Evolutionary conservation across 495 filamentous ascomycete species (phyloP), one percentile per base, ranked within the genome.

Genomic region (Astrothelium macrocarpum): DNA sequence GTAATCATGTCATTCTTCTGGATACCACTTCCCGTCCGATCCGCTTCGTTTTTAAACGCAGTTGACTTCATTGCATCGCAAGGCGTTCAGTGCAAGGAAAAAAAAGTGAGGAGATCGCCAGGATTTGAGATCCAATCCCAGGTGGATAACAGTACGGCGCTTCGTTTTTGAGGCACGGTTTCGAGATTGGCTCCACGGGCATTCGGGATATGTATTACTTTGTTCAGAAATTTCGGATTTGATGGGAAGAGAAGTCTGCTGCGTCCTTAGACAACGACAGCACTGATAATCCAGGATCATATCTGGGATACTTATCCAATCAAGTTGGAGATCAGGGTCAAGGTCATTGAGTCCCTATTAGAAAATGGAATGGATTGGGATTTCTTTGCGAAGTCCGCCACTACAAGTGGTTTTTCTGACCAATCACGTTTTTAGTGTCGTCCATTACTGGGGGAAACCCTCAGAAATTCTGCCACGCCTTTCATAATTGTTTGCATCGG

Each of bases 21-120:
- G 49, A 56, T 56, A 56, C 49, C 49, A 56, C 25, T 56, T 56
- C 49, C 49, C 49, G 49, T 29, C 49, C 49, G 49, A 56, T 56
- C 25, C 25, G 25, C 49, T 56, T 56, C 49, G 45, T 56, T 26
- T 56, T 26, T 56, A 20, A 25, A 56, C 49, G 49, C 20, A 28
- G 25, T 29, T 56, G 49, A 29, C 49, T 56, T 56, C 49, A 56
- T 56, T 56, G 49, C 49, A 56, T 56, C 49, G 49, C 49, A 56
- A 26, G 49, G 49, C 49, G 49, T 56, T 56, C 49, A 56, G 49
- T 56, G 49, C 49, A 26, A 56, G 49, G 49, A 56, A 56, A 56
- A 56, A 56, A 56, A 56, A 56, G 49, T 56, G 49, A 56, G 49
- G 49, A 56, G 23, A 56, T 56, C 23, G 49, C 49, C 5, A 26